Conservation (phyloP, 345 rosid genomes). For the Trapa incisa region DNA sequence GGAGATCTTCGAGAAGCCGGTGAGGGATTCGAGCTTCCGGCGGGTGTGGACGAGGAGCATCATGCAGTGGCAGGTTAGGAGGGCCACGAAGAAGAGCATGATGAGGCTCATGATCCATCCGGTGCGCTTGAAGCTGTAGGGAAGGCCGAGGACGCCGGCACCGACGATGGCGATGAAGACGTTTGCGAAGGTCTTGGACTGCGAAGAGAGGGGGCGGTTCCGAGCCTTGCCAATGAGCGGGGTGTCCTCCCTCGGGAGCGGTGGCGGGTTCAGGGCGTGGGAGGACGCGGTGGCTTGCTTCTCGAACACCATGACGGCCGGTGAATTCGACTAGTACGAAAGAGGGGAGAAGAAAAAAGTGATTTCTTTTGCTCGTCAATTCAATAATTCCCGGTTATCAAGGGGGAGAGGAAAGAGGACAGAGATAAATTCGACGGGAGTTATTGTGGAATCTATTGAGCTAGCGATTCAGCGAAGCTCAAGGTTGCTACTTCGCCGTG, state of each 20-base stretch:
- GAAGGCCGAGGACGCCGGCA: slow-evolving; percentile 83
- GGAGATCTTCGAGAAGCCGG: slow-evolving; percentile 29
- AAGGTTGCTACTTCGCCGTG: no score
- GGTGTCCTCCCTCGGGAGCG: slow-evolving; percentile 35
- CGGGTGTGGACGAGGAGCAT: slow-evolving; percentile 71
- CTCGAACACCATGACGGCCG: slow-evolving; percentile 28
- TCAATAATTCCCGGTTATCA: no score
- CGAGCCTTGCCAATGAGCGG: slow-evolving; percentile 40
- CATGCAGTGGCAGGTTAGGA: slow-evolving; percentile 55
- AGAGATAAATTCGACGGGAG: no score
- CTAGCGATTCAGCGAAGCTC: no score
- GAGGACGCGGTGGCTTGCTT: slow-evolving; percentile 37
- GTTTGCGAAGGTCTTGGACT: slow-evolving; percentile 71
- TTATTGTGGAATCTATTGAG: no score
- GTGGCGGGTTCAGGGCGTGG: slow-evolving; percentile 13
- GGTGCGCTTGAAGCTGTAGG: slow-evolving; percentile 76
- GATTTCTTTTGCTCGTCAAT: no score
- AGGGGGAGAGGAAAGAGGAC: no score
- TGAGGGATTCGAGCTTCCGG: slow-evolving; percentile 49
- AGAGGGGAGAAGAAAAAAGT: not conserved
- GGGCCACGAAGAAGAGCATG: slow-evolving; percentile 47
- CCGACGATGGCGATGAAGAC: slow-evolving; percentile 81
- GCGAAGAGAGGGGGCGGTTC: slow-evolving; percentile 34
- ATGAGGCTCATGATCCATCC: slow-evolving; percentile 75
- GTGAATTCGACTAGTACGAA: not conserved